Evolutionary conservation across 495 filamentous ascomycete genomes (phyloP).

Genomic region (Lophiostoma macrostomum): DNA sequence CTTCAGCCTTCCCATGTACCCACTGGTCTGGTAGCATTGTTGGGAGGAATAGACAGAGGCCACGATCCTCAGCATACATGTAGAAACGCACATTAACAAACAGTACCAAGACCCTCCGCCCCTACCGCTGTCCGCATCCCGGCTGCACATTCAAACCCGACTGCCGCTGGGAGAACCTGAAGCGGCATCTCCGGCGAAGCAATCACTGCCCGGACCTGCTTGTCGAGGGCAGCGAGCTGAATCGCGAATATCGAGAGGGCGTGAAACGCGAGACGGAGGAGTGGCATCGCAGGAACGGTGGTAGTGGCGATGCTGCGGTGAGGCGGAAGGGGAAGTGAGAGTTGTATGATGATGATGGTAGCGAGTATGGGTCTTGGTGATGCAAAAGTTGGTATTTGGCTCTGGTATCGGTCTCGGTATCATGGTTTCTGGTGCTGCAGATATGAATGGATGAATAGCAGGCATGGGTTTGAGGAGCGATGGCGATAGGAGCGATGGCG

Average conservation of each 20-base stretch:
- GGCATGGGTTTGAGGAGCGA: too few relatives aligned
- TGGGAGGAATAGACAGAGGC: too few relatives aligned
- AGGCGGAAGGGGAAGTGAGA: neutral
- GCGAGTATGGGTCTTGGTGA: neutral
- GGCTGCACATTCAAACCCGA: conserved; percentile 32
- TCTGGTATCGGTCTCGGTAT: neutral
- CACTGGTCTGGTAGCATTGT: too few relatives aligned
- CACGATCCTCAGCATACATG: too few relatives aligned
- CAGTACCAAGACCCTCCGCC: conserved; percentile 12
- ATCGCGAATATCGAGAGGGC: conserved; percentile 21
- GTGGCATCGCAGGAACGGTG: conserved; percentile 19
- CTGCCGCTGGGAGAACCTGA: conserved; percentile 34
- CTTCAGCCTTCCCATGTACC: too few relatives aligned
- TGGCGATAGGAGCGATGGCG: too few relatives aligned
- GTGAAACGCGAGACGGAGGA: conserved; percentile 24
- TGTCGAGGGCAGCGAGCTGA: conserved; percentile 12
- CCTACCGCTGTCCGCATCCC: conserved; percentile 30
- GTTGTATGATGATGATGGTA: neutral
- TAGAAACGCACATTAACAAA: neutral
- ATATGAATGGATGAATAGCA: too few relatives aligned
- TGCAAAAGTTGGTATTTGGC: neutral
- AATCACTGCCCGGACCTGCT: conserved; percentile 30
- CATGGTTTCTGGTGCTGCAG: too few relatives aligned
- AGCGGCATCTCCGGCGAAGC: conserved; percentile 29
- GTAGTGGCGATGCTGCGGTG: neutral